A percentile compares a stretch with the other conserved stretches of the same genome.
Evolutionary conservation across 495 filamentous ascomycete species (phyloP).

Genomic region (Pyrenula aspistea): DNA sequence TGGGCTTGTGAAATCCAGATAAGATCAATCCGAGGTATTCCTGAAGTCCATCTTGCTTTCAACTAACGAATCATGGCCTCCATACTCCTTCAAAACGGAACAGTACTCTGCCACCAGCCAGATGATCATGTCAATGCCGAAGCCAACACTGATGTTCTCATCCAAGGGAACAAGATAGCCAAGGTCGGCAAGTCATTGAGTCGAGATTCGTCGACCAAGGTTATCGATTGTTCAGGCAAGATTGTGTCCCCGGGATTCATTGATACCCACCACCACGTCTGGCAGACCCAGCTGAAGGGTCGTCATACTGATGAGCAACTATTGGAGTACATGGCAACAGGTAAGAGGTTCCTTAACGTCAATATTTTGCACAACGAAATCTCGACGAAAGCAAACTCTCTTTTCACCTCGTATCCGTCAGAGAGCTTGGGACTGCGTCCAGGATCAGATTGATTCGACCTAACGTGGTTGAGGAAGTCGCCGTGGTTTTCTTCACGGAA

Average conservation of each 20-base stretch:
- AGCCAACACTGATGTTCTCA: conserved; percentile 10
- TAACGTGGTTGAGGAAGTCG: no score
- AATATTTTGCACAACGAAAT: no score
- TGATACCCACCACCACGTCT: conserved; percentile 48
- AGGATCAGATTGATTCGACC: no score
- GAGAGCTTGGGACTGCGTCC: no score
- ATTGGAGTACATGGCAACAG: conserved; percentile 26
- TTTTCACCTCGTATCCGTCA: no score
- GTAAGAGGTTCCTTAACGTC: conserved; percentile 9
- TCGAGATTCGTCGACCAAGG: conserved; percentile 7
- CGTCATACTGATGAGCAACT: conserved; percentile 25
- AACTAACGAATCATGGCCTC: no score
- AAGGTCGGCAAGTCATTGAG: conserved; percentile 12
- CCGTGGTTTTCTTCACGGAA: no score
- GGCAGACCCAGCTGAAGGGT: conserved; percentile 39
- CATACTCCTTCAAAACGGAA: neutral
- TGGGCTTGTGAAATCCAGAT: no score
- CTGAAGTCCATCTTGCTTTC: no score
- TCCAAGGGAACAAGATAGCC: conserved; percentile 18
- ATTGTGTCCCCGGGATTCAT: conserved; percentile 48
- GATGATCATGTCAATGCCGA: neutral
- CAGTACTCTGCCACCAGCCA: neutral
- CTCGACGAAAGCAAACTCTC: no score
- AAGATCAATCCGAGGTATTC: no score
- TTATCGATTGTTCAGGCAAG: conserved; percentile 41